Percentiles rank a stretch among this genome's conserved stretches.
Evolutionary conservation across 192 early-diverging fungal genomes (phyloP).

Genomic region (Entrophospora sp.): DNA sequence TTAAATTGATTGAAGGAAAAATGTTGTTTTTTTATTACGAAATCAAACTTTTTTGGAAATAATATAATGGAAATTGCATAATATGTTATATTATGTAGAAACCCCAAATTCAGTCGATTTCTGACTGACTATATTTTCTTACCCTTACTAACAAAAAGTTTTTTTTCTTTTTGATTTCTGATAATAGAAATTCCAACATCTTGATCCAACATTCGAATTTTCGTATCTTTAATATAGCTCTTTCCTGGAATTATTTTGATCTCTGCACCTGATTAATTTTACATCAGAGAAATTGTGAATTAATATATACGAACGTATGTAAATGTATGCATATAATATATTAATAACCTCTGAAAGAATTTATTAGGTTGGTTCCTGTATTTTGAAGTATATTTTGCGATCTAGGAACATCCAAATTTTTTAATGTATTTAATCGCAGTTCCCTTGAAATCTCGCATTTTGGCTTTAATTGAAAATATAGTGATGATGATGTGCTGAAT

Average conservation of each 20-base stretch:
- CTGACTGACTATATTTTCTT: too few relatives aligned
- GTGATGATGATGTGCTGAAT: not conserved
- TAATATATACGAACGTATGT: too few relatives aligned
- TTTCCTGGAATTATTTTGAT: constrained; percentile 8
- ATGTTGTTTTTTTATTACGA: too few relatives aligned
- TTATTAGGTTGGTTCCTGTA: not conserved
- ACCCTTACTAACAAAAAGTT: not conserved
- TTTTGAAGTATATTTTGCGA: too few relatives aligned
- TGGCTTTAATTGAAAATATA: not conserved
- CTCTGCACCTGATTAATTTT: not conserved
- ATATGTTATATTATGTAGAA: too few relatives aligned
- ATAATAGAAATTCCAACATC: not conserved
- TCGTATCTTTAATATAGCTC: constrained; percentile 7
- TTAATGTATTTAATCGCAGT: not conserved
- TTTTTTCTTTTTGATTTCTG: constrained; percentile 12
- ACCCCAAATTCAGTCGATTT: too few relatives aligned
- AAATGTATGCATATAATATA: too few relatives aligned
- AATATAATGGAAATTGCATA: too few relatives aligned
- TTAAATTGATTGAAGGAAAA: too few relatives aligned
- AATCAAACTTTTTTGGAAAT: too few relatives aligned
- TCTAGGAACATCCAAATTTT: too few relatives aligned
- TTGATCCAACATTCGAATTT: constrained; percentile 20
- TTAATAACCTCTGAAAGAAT: not conserved
- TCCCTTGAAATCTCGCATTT: not conserved
- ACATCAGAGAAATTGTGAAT: not conserved